Percentiles rank a stretch among this genome's conserved stretches.
These are phyloP conservation scores for Mallotus nudiflorus DNA, from an alignment of 345 rosid genomes.

Conservation along the genomic window DNA sequence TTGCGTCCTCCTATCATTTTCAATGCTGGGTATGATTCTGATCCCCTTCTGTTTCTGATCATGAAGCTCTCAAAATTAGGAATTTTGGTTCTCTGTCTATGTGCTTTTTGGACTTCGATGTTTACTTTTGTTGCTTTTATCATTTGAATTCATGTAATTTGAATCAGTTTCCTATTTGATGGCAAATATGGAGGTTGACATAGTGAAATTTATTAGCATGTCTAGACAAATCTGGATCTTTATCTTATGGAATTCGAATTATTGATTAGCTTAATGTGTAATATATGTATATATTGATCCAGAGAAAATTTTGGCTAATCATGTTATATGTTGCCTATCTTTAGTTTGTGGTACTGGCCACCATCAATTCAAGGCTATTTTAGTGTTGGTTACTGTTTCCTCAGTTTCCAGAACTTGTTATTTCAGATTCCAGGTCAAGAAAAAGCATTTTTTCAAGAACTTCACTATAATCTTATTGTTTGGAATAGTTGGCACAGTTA, in stretches of 20 bases:
- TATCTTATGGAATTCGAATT: no score
- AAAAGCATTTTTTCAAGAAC: slow-evolving; percentile 74
- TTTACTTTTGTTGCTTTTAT: not conserved
- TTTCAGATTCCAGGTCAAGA: slow-evolving; percentile 80
- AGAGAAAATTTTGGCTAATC: not conserved
- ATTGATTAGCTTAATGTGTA: no score
- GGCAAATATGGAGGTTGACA: not conserved
- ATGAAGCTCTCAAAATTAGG: no score
- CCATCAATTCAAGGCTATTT: not conserved
- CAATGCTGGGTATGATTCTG: slow-evolving; percentile 80
- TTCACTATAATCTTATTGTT: slow-evolving; percentile 63
- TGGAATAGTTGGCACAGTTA: slow-evolving; percentile 66
- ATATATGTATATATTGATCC: no score
- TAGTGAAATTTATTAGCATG: not conserved
- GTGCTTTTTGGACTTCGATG: no score
- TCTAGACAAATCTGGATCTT: not conserved
- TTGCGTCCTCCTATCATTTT: slow-evolving; percentile 76
- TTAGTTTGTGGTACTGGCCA: not conserved
- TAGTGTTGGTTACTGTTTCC: not conserved
- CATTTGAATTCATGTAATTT: not conserved
- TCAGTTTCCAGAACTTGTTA: slow-evolving; percentile 15
- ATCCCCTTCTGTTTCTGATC: slow-evolving; percentile 6
- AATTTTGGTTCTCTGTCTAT: no score
- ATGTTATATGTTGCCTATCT: not conserved
- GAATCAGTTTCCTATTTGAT: not conserved